phyloP scores from a whole-genome alignment of 352 stramenopile genomes.

The Phytophthora crassamura region DNA sequence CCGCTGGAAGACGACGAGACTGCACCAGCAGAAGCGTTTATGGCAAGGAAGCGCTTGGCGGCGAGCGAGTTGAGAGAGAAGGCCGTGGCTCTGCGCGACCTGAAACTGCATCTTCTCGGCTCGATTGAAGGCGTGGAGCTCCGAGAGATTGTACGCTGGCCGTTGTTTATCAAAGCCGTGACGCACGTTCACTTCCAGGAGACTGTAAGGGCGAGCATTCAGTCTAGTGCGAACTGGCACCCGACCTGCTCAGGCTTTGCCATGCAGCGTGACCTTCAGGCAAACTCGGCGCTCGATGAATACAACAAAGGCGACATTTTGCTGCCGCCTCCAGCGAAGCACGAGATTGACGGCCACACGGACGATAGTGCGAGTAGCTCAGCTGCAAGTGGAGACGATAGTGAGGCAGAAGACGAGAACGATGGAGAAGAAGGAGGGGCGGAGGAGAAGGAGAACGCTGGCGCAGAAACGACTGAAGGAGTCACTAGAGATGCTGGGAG shows the following conservation, averaged over 20 bases:
- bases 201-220: conserved; percentile 24
- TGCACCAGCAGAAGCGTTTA: conserved; percentile 23
- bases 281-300: conserved; percentile 38
- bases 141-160: conserved; percentile 53
- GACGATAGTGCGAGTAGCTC: conserved; percentile 80
- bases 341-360: conserved; percentile 82
- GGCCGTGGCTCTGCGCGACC: conserved; percentile 38
- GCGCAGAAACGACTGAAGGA: conserved; percentile 14
- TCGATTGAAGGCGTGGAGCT: conserved; percentile 69
- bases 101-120: conserved; percentile 60
- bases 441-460: conserved; percentile 4
- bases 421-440: conserved; percentile 16
- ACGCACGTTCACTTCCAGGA: conserved; percentile 56
- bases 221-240: conserved; percentile 45
- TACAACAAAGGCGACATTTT: conserved; percentile 59
- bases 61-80: conserved; percentile 42
- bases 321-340: conserved; percentile 52
- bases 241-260: conserved; percentile 54
- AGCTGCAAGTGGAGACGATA: conserved; percentile 60
- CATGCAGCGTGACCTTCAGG: conserved; percentile 51
- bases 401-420: conserved; percentile 29
- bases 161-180: conserved; percentile 61
- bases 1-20: conserved; percentile 3
- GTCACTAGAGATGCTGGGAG: conserved; percentile 16
- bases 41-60: conserved; percentile 28